Evolutionary conservation across 192 early-diverging fungal genomes (phyloP), one percentile per base, ranked within the genome.

Genomic region (Piromyces sp.): DNA sequence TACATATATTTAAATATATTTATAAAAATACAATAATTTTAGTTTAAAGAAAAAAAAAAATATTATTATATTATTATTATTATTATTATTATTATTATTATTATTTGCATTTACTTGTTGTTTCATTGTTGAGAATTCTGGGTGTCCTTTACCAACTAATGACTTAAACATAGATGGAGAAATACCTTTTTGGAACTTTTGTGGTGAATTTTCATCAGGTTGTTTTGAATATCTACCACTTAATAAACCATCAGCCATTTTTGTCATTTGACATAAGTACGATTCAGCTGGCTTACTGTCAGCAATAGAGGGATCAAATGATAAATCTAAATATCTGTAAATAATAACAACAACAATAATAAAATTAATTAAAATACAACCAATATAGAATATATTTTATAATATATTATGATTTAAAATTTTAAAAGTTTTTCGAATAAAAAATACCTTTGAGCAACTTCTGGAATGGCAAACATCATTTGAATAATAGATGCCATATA

Each of bases 401-500:
- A n/a, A n/a, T n/a, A n/a, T n/a, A n/a, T n/a, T n/a, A n/a, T n/a
- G n/a, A n/a, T n/a, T n/a, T n/a, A n/a, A n/a, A n/a, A n/a, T n/a
- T n/a, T n/a, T n/a, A n/a, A n/a, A n/a, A n/a, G n/a, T n/a, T n/a
- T n/a, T n/a, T 33, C 3, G 31, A 33, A 33, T 33, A 33, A 33
- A 33, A 33, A 83, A 51, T 89, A 93, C 87, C 95, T 89, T 30
- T 95, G 88, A 83, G 91, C 87, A 86, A 97, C 96, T 1, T 87
- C 87, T 78, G 89, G 86, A 15, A 97, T 89, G 79, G 90, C 86
- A 84, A 96, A 95, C 13, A 97, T 87, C n/a, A 93, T 91, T 87
- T 99, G 97, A 31, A 97, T 82, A 9, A 98, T 91, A 0, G 97
- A 96, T 5, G 95, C 94, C 94, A 99, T 95, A 86, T 99, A 99